A percentile compares a stretch with the other conserved stretches of the same genome.
These are phyloP conservation scores for Monosporozyma solicola DNA, from an alignment of 805 yeast species.

Conservation along the genomic window DNA sequence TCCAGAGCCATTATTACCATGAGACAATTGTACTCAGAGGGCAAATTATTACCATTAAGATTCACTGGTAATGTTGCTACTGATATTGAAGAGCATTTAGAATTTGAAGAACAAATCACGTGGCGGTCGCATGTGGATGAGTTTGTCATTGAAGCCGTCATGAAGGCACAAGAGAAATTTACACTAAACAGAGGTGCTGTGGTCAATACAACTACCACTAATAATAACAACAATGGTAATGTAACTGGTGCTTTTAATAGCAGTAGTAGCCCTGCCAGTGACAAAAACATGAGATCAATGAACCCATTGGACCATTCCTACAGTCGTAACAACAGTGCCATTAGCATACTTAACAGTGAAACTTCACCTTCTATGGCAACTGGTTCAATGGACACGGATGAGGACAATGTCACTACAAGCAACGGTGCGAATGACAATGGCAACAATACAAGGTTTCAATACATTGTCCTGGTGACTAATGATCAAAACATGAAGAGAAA, in stretches of 20 bases:
- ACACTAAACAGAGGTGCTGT: conserved; percentile 1
- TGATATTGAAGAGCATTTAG: conserved; percentile 61
- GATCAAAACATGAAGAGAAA: conserved; percentile 64
- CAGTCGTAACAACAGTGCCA: background rate
- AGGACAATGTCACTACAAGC: background rate
- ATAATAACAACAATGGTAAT: no score
- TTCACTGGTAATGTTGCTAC: conserved; percentile 63
- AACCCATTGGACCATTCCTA: background rate
- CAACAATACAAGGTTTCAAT: conserved; percentile 36
- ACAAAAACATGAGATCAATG: background rate
- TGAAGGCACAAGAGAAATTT: conserved; percentile 21
- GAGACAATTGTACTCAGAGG: conserved; percentile 52
- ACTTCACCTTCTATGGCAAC: background rate
- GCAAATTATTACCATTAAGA: conserved; percentile 49
- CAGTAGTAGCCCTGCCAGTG: background rate
- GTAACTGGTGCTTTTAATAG: background rate
- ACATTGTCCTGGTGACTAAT: conserved; percentile 61
- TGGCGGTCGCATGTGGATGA: conserved; percentile 72
- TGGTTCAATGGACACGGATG: background rate
- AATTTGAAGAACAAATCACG: conserved; percentile 61
- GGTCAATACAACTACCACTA: background rate
- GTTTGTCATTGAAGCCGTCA: conserved; percentile 45
- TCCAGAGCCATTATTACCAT: conserved; percentile 70
- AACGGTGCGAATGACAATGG: background rate
- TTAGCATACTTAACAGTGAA: background rate